These are phyloP conservation scores for Didymella pinodella DNA, from an alignment of 2,329 filamentous ascomycete genomes.

Conservation along the genomic window DNA sequence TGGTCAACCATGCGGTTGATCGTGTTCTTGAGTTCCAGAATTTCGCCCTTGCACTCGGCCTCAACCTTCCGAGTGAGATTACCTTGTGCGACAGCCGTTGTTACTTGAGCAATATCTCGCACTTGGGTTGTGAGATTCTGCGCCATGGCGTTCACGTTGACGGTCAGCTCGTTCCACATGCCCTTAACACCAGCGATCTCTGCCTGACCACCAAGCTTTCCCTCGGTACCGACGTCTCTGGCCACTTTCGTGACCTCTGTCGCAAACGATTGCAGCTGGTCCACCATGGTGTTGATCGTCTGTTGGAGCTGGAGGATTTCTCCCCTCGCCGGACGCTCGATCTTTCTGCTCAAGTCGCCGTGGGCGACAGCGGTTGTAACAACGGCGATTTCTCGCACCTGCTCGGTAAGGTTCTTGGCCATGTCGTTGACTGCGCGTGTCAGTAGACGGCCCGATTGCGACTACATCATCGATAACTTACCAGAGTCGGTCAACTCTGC, in stretches of 20 bases:
- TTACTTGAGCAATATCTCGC: constrained; percentile 62
- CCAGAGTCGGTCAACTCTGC: constrained; percentile 81
- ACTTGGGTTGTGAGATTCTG: constrained; percentile 63
- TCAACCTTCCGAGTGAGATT: constrained; percentile 61
- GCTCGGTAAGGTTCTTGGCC: constrained; percentile 97
- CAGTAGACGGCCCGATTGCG: constrained; percentile 38
- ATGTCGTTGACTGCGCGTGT: constrained; percentile 81
- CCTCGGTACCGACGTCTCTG: constrained; percentile 70
- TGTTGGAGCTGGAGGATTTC: constrained; percentile 96
- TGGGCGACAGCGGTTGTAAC: constrained; percentile 95
- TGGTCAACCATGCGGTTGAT: constrained; percentile 64
- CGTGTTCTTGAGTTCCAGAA: constrained; percentile 60
- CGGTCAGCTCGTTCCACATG: constrained; percentile 70
- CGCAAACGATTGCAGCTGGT: constrained; percentile 70
- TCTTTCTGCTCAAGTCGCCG: constrained; percentile 94
- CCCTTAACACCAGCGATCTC: constrained; percentile 71
- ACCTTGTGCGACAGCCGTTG: constrained; percentile 61
- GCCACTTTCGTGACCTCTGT: constrained; percentile 71
- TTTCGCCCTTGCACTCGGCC: constrained; percentile 62
- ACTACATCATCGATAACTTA: constrained; percentile 42
- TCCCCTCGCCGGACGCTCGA: constrained; percentile 89
- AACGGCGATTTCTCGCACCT: constrained; percentile 96
- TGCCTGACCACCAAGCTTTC: constrained; percentile 69
- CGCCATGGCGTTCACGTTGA: constrained; percentile 63
- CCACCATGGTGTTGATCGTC: constrained; percentile 77